Base-by-base conservation (phyloP, 371 early-diverging fungal species). In the Mucor irregularis region DNA sequence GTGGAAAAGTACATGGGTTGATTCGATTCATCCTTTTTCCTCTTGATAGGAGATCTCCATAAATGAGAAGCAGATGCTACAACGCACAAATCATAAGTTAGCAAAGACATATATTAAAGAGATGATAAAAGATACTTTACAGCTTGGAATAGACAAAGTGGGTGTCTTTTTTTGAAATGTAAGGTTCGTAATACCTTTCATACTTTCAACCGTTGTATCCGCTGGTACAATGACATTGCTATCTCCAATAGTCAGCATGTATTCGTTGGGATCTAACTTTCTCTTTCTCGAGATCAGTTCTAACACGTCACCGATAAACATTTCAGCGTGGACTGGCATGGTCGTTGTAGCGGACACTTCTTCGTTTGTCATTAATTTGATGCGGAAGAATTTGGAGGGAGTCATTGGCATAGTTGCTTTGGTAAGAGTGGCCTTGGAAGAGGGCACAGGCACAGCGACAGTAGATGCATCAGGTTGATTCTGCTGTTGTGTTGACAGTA, bases 271-370 rank as follows among this genome's bases (percentile, higher is more conserved):
- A 58, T 90, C 82, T 60, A 95, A 82, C 61, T 90, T 91, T 38
- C 94, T 80, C 65, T 95, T 96, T 30, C 81, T 66, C 52, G 96
- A 96, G 16, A 95, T 89, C 2, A 80, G 74, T n/a, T 90, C 86
- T 42, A 95, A 85, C 11, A 95, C 90, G 28, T 90, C 90, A 17
- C 83, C 80, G 51, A 98, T 83, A 19, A 88, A 81, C 73, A 88
- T 89, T 54, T 86, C 82, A 2, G 85, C 76, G 43, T 84, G 71
- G 9, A 92, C 84, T 42, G 87, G 89, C 17, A 96, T 85, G 1
- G 95, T 93, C 0, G 95, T 96, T 1, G 94, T 94, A 29, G 93
- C 93, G 17, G 79, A 72, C 9, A 85, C 85, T 46, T 81, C 84
- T 34, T 82, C 79, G 47, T 74, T 70, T 5, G 84, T 83, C 64